Base-by-base conservation (phyloP, 306 rosid species). In the Herpetospermum pedunculosum region DNA sequence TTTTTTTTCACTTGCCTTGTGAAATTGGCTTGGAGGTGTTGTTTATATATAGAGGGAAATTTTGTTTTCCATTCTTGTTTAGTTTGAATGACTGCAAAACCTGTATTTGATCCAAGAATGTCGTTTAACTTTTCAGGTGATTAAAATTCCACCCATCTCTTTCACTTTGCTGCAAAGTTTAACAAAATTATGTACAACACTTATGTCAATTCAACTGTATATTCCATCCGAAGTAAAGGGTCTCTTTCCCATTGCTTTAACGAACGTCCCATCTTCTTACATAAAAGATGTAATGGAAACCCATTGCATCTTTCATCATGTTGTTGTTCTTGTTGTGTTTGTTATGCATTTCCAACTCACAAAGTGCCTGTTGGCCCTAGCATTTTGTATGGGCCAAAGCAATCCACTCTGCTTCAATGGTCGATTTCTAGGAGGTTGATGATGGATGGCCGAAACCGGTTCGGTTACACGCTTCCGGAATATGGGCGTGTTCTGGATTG, bases 371-470 rank as follows among this genome's bases (percentile, higher is more conserved):
- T 77, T 53, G 79, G 68, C 76, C 71, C 88, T 74, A 74, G 78
- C 74, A 77, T 77, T 80, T 71, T 87, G 12, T 84, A 69, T 83
- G 99, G 97, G 49, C 78, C 88, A 81, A 89, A 92, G 86, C 99
- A 95, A 70, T 91, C 91, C 53, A 43, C 88, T 46, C 69, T 94
- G 79, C 90, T 94, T 82, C 97, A 84, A 43, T 77, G 88, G 84
- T 80, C 96, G 29, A 84, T 85, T 72, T 84, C 84, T 78, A 89
- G 92, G 81, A 89, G 90, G 85, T 73, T 95, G 83, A 74, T 84
- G 74, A 82, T 89, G 81, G 81, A 86, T 37, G 74, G 82, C 25
- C 70, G 83, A 37, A 85, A 88, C 57, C 76, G 78, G 65, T 85
- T 55, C 76, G 48, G 64, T 82, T 57, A 80, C 30, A 75, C 82